Base-by-base conservation (phyloP, 208 protist genomes). In the Trypanosoma rangeli region DNA sequence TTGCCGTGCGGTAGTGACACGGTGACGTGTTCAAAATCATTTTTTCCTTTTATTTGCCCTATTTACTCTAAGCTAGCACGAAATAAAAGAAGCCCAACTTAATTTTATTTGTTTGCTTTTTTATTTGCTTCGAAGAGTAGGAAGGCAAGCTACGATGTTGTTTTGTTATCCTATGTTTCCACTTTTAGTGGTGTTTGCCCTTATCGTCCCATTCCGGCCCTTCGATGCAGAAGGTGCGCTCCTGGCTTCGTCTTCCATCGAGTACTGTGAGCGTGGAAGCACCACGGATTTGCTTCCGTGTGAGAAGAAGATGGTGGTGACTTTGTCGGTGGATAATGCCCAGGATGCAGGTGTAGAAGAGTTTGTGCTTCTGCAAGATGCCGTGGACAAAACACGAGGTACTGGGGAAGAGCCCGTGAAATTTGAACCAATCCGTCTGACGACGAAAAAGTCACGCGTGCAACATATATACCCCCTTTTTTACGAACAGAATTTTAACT, bases 401-500 rank as follows among this genome's bases (percentile, higher is more conserved):
- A 49, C 39, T 15, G 63, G 44, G 9, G 39, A 64, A 3, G 44
- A 73, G n/a, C 33, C 54, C 39, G 80, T 88, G 18, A n/a, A 68
- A 33, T 92, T 94, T 72, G 44, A 70, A 31, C 83, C 89, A 10
- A 73, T 96, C 13, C 57, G 63, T n/a, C 54, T 96, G 56, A 86
- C 84, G 26, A 78, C 72, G 29, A 88, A 74, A 54, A 86, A 89
- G 48, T 87, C 78, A 56, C 65, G 58, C 10, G 88, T 94, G 28
- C 76, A 78, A 26, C 92, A 93, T 78, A 80, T 78, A 64, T 94
- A 96, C 71, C 92, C 92, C 7, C 20, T 96, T 24, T 90, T 84
- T 67, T 96, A 94, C 74, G 73, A 79, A 39, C 80, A 83, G 50
- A 85, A 91, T 79, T 96, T 86, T 71, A 96, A 96, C 68, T 81